Base-by-base conservation (phyloP, 164 flowering plant genomes). In the Magnolia kwangsiensis region DNA sequence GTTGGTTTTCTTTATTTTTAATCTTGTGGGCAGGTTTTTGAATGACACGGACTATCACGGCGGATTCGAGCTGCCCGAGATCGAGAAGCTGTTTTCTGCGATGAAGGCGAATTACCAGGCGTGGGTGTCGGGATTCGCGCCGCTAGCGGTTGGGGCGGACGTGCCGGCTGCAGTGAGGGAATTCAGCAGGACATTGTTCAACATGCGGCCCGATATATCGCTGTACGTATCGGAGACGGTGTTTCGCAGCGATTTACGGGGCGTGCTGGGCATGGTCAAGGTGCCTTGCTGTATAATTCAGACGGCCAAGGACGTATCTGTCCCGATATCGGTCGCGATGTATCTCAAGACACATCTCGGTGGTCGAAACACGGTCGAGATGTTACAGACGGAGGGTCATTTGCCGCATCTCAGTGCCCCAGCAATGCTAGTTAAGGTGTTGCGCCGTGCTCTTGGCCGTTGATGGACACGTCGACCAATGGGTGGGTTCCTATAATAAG, bases 131-230 rank as follows among this genome's bases (percentile, higher is more conserved):
- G 99, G 99, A 0, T 93, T 84, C 76, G 98, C 99, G 20, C 99
- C 98, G 13, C 69, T 93, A 58, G 90, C 97, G 0, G 98, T 96
- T 6, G 99, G 99, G 7, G 99, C 97, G 3, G 99, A 96, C 69
- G 98, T 94, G 9, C 99, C 99, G 37, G 83, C 83, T 14, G 99
- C 93, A 6, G 99, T 96, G 7, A 78, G 91, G 1, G 99, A 96
- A 78, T 96, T 94, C 85, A 94, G 93, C 84, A 86, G 97, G 80
- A 96, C 99, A 6, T 81, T 96, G 6, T 96, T 96, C 90, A 96
- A 92, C 78, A 94, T 96, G 98, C 81, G 99, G 77, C 98, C 98
- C 0, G 99, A 94, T 74, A 96, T 96, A 37, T 76, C 98, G 0
- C 81, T 94, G 1, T 96, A 87, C 77, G 97, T 91, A 1, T 90